A percentile compares a stretch with the other conserved stretches of the same genome.
These are phyloP conservation scores for Backusella tuberculispora DNA, from an alignment of 192 early-diverging fungal genomes.

Conservation along the genomic window DNA sequence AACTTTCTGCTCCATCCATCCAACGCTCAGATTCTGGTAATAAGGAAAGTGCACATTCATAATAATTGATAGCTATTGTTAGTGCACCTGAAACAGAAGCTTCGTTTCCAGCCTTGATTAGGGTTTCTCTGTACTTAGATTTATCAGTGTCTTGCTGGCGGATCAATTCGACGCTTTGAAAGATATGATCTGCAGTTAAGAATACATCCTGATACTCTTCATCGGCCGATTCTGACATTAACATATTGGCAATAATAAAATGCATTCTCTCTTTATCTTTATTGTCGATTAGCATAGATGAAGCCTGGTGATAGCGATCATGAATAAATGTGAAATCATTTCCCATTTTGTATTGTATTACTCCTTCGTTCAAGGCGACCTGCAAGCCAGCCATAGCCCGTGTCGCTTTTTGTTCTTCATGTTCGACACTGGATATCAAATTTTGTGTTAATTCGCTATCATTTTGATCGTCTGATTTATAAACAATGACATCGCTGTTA, in stretches of 20 bases:
- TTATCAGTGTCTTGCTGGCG: not conserved
- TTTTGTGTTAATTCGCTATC: slow-evolving; percentile 1
- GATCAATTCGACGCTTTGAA: slow-evolving; percentile 16
- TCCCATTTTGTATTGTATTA: slow-evolving; percentile 9
- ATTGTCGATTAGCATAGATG: slow-evolving; percentile 15
- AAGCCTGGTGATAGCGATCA: slow-evolving; percentile 33
- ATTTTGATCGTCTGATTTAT: not conserved
- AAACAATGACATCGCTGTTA: not conserved
- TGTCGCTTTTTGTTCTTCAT: not conserved
- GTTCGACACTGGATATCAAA: not conserved
- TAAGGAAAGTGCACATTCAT: slow-evolving; percentile 9
- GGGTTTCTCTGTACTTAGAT: slow-evolving; percentile 18
- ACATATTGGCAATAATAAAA: slow-evolving; percentile 20
- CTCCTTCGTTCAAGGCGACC: slow-evolving; percentile 15
- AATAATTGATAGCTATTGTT: slow-evolving; percentile 20
- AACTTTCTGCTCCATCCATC: slow-evolving; percentile 22
- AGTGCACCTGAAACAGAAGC: slow-evolving; percentile 24
- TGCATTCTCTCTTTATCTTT: slow-evolving; percentile 22
- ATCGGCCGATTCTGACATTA: slow-evolving; percentile 7
- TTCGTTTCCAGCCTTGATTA: slow-evolving; percentile 25
- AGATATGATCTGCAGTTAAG: slow-evolving; percentile 31
- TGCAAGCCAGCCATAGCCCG: slow-evolving; percentile 27
- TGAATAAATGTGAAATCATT: slow-evolving; percentile 31
- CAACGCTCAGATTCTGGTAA: slow-evolving; percentile 15
- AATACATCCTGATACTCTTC: slow-evolving; percentile 22